phyloP scores from a whole-genome alignment of 768 basidiomycete species.

The Polyporus arcularius region DNA sequence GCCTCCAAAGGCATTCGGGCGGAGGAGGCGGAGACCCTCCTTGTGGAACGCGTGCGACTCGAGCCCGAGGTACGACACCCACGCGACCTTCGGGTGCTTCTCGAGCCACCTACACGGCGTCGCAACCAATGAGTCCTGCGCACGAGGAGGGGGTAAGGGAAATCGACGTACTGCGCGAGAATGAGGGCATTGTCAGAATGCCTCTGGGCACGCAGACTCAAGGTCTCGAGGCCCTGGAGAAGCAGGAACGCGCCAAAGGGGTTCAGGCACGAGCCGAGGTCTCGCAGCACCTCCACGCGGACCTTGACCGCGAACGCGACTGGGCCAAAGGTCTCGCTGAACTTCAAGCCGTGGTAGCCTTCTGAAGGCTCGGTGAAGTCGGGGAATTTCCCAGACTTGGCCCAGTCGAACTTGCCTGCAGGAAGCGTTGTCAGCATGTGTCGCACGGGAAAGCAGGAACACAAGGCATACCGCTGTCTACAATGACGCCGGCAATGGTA shows the following conservation, averaged over 20 bases:
- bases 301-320: conserved; percentile 67
- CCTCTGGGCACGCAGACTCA: conserved; percentile 68
- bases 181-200: conserved; percentile 72
- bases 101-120: conserved; percentile 49
- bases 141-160: not conserved
- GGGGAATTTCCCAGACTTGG: conserved; percentile 66
- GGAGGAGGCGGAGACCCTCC: conserved; percentile 56
- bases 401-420: conserved; percentile 73
- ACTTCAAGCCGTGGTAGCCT: conserved; percentile 73
- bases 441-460: not conserved
- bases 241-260: conserved; percentile 76
- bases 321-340: conserved; percentile 65
- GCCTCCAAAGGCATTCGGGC: conserved; percentile 63
- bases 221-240: conserved; percentile 79
- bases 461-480: conserved; percentile 58
- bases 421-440: not conserved
- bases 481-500: conserved; percentile 73
- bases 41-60: conserved; percentile 59
- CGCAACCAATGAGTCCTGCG: no score
- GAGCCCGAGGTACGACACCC: conserved; percentile 82
- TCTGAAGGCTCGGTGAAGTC: conserved; percentile 73
- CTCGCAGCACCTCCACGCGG: conserved; percentile 64
- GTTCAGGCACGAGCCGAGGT: conserved; percentile 65
- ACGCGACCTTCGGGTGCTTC: conserved; percentile 63
- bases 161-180: conserved; percentile 51